Evolutionary conservation across 371 early-diverging fungal species (phyloP), one percentile per base, ranked within the genome.

Genomic region (Capillidium heterosporum): DNA sequence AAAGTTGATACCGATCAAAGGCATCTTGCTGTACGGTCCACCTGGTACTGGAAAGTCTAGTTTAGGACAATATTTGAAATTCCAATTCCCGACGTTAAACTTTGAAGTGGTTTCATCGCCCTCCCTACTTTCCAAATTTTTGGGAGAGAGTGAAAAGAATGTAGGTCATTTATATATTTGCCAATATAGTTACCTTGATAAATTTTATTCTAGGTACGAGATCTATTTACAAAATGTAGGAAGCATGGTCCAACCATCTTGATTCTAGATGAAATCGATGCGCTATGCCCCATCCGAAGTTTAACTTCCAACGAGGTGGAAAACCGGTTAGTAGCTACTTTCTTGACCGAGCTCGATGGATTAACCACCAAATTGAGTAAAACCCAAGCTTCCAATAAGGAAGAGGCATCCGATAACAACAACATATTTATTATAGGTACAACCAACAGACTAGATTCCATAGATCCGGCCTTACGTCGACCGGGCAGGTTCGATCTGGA

Each of bases 211-310:
- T 55, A 78, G 78, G 71, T 98, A 26, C 73, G 87, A 32, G 69
- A 75, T 41, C 67, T 94, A 17, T 94, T 95, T 71, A 75, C 78
- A 11, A 63, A 88, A 54, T 98, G 98, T 0, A 71, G 71, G 23
- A 79, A 81, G 21, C 77, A 76, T 24, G 78, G 86, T 17, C 99
- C 99, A 0, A 72, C 89, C 17, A 87, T 99, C 27, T 85, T 99
- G 19, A 95, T 98, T 65, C 91, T 99, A 58, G 99, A 99, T 65
- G 99, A 99, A 66, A 89, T 98, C 55, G 99, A 99, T 61, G 88
- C 95, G 0, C 72, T 98, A 0, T 92, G 93, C 63, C 89, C 95
- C 0, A 85, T 81, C 58, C 75, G 95, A n/a, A 89, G 90, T 43
- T 0, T 5, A 57, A 78, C 78, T 75, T 80, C 13, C 75, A 77